Evolutionary conservation across 805 yeast species (phyloP), one percentile per base, ranked within the genome.

Genomic region (Wickerhamiella vanderwaltii): DNA sequence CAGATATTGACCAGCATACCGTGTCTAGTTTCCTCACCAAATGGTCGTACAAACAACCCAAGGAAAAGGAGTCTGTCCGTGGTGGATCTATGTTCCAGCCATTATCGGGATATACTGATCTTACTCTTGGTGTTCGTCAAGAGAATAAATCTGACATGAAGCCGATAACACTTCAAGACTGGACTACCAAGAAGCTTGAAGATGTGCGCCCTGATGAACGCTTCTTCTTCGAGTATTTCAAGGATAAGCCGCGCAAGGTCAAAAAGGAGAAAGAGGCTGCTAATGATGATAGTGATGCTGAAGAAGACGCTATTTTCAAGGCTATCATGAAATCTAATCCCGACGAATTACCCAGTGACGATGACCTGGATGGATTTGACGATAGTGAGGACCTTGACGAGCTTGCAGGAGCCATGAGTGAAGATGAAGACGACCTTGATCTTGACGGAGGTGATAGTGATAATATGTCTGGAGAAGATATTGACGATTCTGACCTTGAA

Each of bases 71-170:
- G 15, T 59, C 66, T 25, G 64, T 77, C n/a, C 77, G 81, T 58
- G 97, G 97, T 54, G 68, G 80, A 3, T 85, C 96, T 33, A 87
- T 91, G 57, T 91, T 91, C 97, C 98, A 91, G 67, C 97, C 98
- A 39, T 68, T 91, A 49, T 86, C 93, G 34, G 96, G 95, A 48
- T 56, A 43, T 24, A 51, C 54, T 2, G 60, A 56, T 41, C 49
- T 55, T 15, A 50, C 49, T 9, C 44, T 60, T 7, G 51, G 62
- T 11, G 48, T 60, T 11, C 47, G 56, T 7, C 54, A 57, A 7
- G 56, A 56, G 38, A 74, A 84, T n/a, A 72, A 83, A 11, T 51
- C 43, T 16, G 59, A 59, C 3, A 72, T 67, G n/a, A 57, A 71
- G 11, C 95, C 97, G 1, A 93, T 73, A 3, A 86, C 87, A 55